Conservation (phyloP, 768 basidiomycete genomes). For the Phanerochaete sordida region DNA sequence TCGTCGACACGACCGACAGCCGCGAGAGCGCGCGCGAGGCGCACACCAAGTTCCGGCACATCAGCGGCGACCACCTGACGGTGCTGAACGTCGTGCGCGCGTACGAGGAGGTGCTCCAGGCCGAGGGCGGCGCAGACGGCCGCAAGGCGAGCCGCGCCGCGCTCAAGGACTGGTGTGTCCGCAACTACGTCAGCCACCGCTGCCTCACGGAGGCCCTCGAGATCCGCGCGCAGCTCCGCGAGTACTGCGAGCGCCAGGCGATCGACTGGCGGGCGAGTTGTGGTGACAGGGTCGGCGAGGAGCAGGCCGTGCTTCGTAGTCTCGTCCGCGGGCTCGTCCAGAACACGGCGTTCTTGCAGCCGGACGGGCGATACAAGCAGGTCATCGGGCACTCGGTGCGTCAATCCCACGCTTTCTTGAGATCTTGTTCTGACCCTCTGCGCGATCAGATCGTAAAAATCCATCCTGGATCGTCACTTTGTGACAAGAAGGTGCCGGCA, state of each 20-base stretch:
- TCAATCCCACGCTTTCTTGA: conserved; percentile 9
- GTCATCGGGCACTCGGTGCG: conserved; percentile 67
- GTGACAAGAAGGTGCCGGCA: conserved; percentile 77
- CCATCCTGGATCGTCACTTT: conserved; percentile 82
- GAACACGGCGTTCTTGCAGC: conserved; percentile 80
- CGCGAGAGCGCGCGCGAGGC: conserved; percentile 71
- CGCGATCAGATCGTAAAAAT: conserved; percentile 67
- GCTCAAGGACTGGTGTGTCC: conserved; percentile 72
- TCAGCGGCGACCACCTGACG: conserved; percentile 89
- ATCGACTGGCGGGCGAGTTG: conserved; percentile 59
- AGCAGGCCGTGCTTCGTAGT: conserved; percentile 59
- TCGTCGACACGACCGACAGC: conserved; percentile 71
- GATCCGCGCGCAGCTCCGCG: conserved; percentile 75
- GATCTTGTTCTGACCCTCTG: conserved; percentile 2
- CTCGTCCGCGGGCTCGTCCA: conserved; percentile 75
- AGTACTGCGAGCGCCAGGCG: conserved; percentile 54
- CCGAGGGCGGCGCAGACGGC: conserved; percentile 24
- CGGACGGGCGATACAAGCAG: conserved; percentile 86
- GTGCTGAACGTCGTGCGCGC: conserved; percentile 81
- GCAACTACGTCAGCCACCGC: conserved; percentile 79
- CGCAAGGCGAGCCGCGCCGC: conserved; percentile 36
- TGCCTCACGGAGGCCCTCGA: conserved; percentile 75
- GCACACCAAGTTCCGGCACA: conserved; percentile 75
- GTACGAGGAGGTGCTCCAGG: conserved; percentile 64
- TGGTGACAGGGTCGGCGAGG: conserved; percentile 65